Conservation (phyloP, 805 yeast genomes). For the Metschnikowia continentalis region DNA sequence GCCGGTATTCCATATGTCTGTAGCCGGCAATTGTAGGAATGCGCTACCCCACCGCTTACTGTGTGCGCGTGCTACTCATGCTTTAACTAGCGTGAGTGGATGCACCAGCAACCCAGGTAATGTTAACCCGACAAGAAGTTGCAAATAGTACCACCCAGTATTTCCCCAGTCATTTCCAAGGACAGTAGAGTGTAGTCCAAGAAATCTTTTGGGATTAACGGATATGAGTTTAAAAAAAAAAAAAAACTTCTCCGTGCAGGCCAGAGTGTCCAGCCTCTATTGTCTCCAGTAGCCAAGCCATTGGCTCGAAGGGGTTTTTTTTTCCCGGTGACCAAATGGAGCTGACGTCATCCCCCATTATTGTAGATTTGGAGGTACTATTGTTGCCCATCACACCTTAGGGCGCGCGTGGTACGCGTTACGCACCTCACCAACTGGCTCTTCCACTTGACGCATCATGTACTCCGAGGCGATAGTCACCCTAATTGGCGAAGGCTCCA, state of each 20-base stretch:
- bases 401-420: neutral
- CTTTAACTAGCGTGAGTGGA: neutral
- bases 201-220: too few relatives aligned
- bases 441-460: constrained; percentile 5
- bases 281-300: neutral
- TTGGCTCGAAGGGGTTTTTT: neutral
- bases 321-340: too few relatives aligned
- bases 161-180: neutral
- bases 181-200: too few relatives aligned
- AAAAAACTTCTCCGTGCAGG: too few relatives aligned
- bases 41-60: neutral
- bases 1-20: neutral
- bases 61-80: constrained; percentile 1
- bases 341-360: neutral
- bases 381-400: neutral
- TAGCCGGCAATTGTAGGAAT: neutral
- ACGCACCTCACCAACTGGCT: neutral
- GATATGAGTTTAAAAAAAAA: too few relatives aligned
- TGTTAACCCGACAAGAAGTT: neutral
- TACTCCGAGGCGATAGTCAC: constrained; percentile 13
- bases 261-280: neutral
- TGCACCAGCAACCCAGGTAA: neutral
- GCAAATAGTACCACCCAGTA: neutral
- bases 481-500: constrained; percentile 54
- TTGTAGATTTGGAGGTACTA: neutral